A percentile compares a stretch with the other conserved stretches of the same genome.
phyloP scores from a whole-genome alignment of 1,284 basidiomycete genomes.

The Blastosporella zonata region DNA sequence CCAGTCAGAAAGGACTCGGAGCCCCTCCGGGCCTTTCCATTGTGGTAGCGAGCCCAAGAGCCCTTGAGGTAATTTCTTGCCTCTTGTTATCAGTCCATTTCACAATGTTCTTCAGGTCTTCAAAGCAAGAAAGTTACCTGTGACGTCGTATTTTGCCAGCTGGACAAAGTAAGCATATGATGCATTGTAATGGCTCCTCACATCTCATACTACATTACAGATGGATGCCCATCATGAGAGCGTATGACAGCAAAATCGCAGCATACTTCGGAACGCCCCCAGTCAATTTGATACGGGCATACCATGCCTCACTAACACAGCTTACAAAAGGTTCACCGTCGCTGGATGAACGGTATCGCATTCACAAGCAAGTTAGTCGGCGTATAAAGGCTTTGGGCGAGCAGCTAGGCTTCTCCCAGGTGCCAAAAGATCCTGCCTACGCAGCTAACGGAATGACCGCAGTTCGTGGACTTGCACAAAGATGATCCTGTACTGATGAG shows the following conservation, averaged over 20 bases:
- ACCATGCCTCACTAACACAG: constrained; percentile 74
- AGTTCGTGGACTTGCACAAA: constrained; percentile 34
- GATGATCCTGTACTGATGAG: background rate
- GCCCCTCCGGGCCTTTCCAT: constrained; percentile 92
- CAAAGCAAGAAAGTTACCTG: constrained; percentile 67
- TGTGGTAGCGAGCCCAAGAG: constrained; percentile 77
- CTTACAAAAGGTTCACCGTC: constrained; percentile 64
- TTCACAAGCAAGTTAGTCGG: constrained; percentile 74
- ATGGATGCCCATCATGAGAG: constrained; percentile 93
- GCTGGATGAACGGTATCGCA: constrained; percentile 77
- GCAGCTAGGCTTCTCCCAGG: constrained; percentile 71
- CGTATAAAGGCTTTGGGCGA: constrained; percentile 73
- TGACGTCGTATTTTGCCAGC: constrained; percentile 85
- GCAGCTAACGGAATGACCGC: constrained; percentile 94
- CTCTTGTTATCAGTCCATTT: background rate
- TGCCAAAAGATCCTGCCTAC: constrained; percentile 61
- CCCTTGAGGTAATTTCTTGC: constrained; percentile 53
- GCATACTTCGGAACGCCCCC: constrained; percentile 94
- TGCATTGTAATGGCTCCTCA: background rate
- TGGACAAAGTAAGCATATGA: constrained; percentile 70
- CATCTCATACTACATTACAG: constrained; percentile 29
- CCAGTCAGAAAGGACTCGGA: constrained; percentile 94
- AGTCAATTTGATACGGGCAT: constrained; percentile 92
- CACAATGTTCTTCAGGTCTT: constrained; percentile 46
- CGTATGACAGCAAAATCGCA: constrained; percentile 72